Evolutionary conservation across 164 flowering plant genomes (phyloP), one percentile per base, ranked within the genome.

Genomic region (Stephania japonica): DNA sequence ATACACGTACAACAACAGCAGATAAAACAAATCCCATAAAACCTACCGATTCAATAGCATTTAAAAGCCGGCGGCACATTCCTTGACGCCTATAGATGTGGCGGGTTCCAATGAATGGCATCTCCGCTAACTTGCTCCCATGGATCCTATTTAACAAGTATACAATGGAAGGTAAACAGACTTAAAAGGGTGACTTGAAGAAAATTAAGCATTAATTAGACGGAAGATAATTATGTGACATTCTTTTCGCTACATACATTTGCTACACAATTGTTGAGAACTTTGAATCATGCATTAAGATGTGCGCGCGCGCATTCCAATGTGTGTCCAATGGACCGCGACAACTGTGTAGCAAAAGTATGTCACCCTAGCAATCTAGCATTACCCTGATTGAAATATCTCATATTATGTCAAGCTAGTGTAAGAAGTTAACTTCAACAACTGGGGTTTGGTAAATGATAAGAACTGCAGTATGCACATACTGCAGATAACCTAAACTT

Each of bases 101-200:
- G 50, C 99, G 97, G 8, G 98, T 93, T 63, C 99, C 99, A 76
- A 96, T 89, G 71, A 86, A 93, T 61, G 99, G 99, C 98, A 96
- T 96, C 85, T 96, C 99, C 38, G 97, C 99, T 42, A 96, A 83
- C 80, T 83, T 84, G 65, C 90, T 84, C 68, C 98, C 98, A 80
- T 86, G 99, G 79, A 93, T 85, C 89, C 99, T 93, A 81, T 75
- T 56, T 50, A 71, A 26, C 50, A 72, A n/a, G 69, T 13, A 59
- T 43, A 71, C 21, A 73, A 43, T 18, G 18, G 24, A 61, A 65
- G 42, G 65, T 59, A 6, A 7, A 59, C 21, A 24, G 21, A 6
- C 43, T 66, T 71, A 56, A 5, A 24, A 18, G 13, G 21, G 24
- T 56, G 62, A 56, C 62, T 18, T 5, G n/a, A 18, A 56, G 21